A percentile compares a stretch with the other conserved stretches of the same genome.
Evolutionary conservation across 2,329 filamentous ascomycete species (phyloP).

Genomic region (Cadophora luteo-olivacea): DNA sequence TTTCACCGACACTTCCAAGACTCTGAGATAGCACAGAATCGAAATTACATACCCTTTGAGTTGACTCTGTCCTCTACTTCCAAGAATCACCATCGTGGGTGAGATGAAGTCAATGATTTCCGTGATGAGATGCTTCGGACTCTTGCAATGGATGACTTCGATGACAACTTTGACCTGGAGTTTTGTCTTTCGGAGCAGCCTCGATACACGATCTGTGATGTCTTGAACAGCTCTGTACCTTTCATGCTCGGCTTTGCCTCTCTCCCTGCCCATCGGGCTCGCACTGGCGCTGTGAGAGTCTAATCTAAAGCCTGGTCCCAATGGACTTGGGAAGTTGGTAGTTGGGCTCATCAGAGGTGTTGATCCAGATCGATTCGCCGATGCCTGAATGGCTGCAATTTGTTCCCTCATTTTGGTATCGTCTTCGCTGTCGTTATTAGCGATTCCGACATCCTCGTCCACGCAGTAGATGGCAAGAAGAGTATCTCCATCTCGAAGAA

Average conservation of each 20-base stretch:
- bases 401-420: slow-evolving; percentile 80
- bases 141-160: slow-evolving; percentile 98
- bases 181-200: slow-evolving; percentile 85
- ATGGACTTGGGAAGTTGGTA: slow-evolving; percentile 32
- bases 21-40: slow-evolving; percentile 21
- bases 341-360: slow-evolving; percentile 36
- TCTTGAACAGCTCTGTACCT: slow-evolving; percentile 80
- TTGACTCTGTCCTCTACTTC: slow-evolving; percentile 87
- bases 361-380: slow-evolving; percentile 44
- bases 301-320: slow-evolving; percentile 34
- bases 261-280: slow-evolving; percentile 51
- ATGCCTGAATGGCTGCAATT: slow-evolving; percentile 71
- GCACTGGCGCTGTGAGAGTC: slow-evolving; percentile 36
- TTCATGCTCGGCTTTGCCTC: slow-evolving; percentile 74
- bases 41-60: slow-evolving; percentile 78
- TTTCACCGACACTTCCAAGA: slow-evolving; percentile 14
- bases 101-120: slow-evolving; percentile 95
- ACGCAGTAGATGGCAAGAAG: slow-evolving; percentile 92
- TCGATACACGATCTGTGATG: slow-evolving; percentile 85
- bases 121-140: slow-evolving; percentile 92
- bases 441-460: slow-evolving; percentile 80
- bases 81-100: slow-evolving; percentile 91
- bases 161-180: slow-evolving; percentile 93
- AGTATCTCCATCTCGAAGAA: slow-evolving; percentile 92
- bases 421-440: slow-evolving; percentile 52